Evolutionary conservation across 2,329 filamentous ascomycete species (phyloP), one percentile per base, ranked within the genome.

Genomic region (Trichoderma sp.): DNA sequence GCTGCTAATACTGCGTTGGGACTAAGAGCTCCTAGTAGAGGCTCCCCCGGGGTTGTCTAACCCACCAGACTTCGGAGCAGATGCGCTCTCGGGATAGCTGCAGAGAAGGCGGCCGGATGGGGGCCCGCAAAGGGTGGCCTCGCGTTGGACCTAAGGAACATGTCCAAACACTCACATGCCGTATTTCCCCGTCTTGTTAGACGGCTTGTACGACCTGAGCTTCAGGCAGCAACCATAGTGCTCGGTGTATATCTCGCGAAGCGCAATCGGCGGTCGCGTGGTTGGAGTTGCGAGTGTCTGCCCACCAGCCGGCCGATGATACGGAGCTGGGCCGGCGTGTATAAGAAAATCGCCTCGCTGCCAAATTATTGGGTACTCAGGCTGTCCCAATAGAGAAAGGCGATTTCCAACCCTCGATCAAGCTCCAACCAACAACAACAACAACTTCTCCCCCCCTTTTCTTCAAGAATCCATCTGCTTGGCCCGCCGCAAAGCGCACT

Each of bases 401-500:
- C 5, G 27, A 55, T 27, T 24, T 27, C 21, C 19, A 55, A 31
- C 6, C 40, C 40, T 43, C 40, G 19, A 43, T n/a, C 40, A 31
- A 55, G 14, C 14, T 4, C 21, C 21, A 55, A 55, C 21, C 24
- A 29, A 55, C 52, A 55, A 27, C 29, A 55, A 27, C 29, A 35
- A 14, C 33, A 31, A 31, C 52, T 31, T 31, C 27, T 31, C 16
- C 24, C 29, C 55, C 29, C 55, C 27, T 31, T 29, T 57, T 43
- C 7, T n/a, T 35, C 33, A 14, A 43, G 40, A 43, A 7, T 10
- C 6, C 40, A n/a, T 27, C 1, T n/a, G 4, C 53, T 65, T 66
- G 63, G 29, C 63, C 63, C 63, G 63, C 31, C 21, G 35, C 63
- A 66, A 66, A 66, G 63, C 63, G 63, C 63, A 58, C 53, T 66